Evolutionary conservation across 129 eudicot genomes (phyloP), one percentile per base, ranked within the genome.

Genomic region (Lonicera japonica): DNA sequence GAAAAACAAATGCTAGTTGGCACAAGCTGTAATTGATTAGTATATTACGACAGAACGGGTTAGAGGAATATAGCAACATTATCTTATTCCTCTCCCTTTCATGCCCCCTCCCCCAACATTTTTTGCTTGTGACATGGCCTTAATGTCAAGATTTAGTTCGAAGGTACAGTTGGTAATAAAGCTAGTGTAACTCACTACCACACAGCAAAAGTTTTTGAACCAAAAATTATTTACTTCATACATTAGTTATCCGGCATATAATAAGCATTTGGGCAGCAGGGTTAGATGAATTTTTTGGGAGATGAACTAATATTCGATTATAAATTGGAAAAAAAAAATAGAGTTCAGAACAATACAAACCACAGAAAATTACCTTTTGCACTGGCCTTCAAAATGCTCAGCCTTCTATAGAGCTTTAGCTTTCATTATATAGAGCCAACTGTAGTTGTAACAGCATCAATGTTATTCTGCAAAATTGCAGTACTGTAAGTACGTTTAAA

Each of bases 1-100:
- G 66, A 54, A 70, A 70, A 70, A 70, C 54, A 77, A 75, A 68
- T 17, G 68, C 63, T 48, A 62, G 21, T 24, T 63, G 64, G 64
- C 56, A 73, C n/a, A 41, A 77, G 24, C 58, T 59, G 48, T 56
- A 23, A 60, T 56, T 59, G 45, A 29, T 66, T 54, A 68, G 72
- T 74, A 57, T 34, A 67, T 48, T 66, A 17, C 55, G 34, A 21
- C 57, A 71, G 17, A 22, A 46, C 3, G n/a, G 50, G 52, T 52
- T 53, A 29, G 55, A 20, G 50, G 4, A 52, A 18, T 40, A 38
- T 29, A 29, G 36, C 36, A 1, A 29, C 36, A 56, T 51, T 45
- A 34, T 61, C 47, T 20, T 66, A 57, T 20, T 71, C 63, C 60
- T 77, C 55, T 16, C 20, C 58, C 59, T 17, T 51, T 60, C 50